Evolutionary conservation across 352 stramenopile genomes (phyloP).

Genomic region (Phytophthora citricola): DNA sequence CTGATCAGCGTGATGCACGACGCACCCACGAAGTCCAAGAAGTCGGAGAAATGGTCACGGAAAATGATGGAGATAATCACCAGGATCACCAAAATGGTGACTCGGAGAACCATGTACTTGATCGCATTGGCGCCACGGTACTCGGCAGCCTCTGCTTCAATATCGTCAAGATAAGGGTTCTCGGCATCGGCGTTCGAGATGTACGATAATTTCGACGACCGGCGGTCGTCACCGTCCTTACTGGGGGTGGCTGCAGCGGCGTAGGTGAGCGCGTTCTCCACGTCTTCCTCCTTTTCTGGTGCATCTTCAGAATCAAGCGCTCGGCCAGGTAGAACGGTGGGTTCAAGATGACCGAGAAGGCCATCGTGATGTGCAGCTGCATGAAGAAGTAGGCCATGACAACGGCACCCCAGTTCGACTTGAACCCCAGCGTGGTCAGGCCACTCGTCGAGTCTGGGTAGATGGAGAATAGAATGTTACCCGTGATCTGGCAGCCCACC

Average conservation of each 20-base stretch:
- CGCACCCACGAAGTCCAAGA: conserved; percentile 46
- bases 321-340: conserved; percentile 46
- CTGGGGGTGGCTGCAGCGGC: conserved; percentile 15
- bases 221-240: conserved; percentile 25
- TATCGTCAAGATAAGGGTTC: conserved; percentile 27
- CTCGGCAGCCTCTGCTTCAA: conserved; percentile 33
- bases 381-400: conserved; percentile 26
- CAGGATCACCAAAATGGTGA: conserved; percentile 46
- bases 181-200: conserved; percentile 48
- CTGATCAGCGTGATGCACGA: conserved; percentile 51
- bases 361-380: conserved; percentile 31
- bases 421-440: conserved; percentile 46
- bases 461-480: conserved; percentile 62
- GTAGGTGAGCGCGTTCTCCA: conserved; percentile 32
- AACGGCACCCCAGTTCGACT: conserved; percentile 34
- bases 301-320: conserved; percentile 42
- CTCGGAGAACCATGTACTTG: conserved; percentile 47
- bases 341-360: conserved; percentile 45
- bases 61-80: conserved; percentile 46
- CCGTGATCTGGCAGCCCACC: conserved; percentile 60
- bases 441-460: conserved; percentile 35
- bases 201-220: conserved; percentile 48
- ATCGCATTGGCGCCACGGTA: conserved; percentile 42
- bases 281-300: conserved; percentile 45
- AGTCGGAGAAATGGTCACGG: conserved; percentile 45